phyloP scores from a whole-genome alignment of 805 yeast species.

The Naumovozyma dairenensis region DNA sequence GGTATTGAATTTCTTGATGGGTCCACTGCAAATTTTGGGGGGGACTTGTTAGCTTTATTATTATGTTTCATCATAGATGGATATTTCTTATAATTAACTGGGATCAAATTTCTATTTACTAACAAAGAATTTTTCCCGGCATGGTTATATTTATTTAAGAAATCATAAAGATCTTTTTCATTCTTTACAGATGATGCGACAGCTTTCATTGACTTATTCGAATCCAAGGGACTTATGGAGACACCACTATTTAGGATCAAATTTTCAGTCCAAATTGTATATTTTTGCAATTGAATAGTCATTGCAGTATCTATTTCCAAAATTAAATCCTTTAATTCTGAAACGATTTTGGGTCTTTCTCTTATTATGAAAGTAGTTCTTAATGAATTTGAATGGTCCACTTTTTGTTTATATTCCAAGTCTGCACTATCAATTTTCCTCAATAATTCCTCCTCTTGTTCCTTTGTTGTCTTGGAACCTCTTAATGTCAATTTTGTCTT shows the following conservation, averaged over 20 bases:
- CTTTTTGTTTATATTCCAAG: constrained; percentile 72
- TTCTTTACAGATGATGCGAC: constrained; percentile 72
- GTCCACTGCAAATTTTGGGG: constrained; percentile 24
- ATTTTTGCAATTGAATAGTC: constrained; percentile 79
- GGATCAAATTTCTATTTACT: constrained; percentile 39
- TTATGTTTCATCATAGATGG: constrained; percentile 41
- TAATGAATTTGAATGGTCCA: constrained; percentile 57
- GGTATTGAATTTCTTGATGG: constrained; percentile 25
- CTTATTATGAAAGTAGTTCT: constrained; percentile 63
- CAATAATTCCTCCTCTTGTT: constrained; percentile 82
- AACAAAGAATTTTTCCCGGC: constrained; percentile 25
- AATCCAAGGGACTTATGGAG: constrained; percentile 61
- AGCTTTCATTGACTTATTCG: constrained; percentile 56
- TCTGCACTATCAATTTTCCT: constrained; percentile 78
- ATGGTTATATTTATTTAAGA: constrained; percentile 41
- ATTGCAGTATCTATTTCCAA: constrained; percentile 85
- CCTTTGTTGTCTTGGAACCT: constrained; percentile 63
- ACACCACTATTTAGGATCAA: constrained; percentile 77
- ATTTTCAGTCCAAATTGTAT: constrained; percentile 79
- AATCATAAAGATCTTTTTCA: constrained; percentile 71
- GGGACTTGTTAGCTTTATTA: constrained; percentile 17
- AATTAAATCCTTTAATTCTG: constrained; percentile 63
- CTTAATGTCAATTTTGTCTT: constrained; percentile 76
- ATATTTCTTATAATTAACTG: constrained; percentile 64
- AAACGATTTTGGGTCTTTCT: constrained; percentile 69